Evolutionary conservation across 345 rosid genomes (phyloP).

Genomic region (Xanthoceras sorbifolium): DNA sequence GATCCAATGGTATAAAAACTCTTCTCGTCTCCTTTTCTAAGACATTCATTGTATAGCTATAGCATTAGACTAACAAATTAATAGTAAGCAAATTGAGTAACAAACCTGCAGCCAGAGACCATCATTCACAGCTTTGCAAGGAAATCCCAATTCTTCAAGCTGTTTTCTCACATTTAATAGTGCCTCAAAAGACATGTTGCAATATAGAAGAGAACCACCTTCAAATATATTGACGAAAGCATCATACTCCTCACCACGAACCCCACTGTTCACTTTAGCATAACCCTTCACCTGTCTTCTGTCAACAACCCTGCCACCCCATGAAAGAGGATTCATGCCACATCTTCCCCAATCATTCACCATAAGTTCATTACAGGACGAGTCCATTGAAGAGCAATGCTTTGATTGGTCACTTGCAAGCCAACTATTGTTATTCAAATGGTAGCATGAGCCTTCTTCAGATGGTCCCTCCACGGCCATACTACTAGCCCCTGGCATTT

Average conservation of each 20-base stretch:
- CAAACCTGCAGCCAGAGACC: slow-evolving; percentile 98
- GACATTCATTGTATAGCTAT: slow-evolving; percentile 1
- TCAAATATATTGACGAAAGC: slow-evolving; percentile 85
- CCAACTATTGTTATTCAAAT: slow-evolving; percentile 65
- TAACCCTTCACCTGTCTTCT: slow-evolving; percentile 58
- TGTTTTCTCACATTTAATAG: slow-evolving; percentile 88
- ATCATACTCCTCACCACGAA: slow-evolving; percentile 75
- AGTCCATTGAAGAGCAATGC: slow-evolving; percentile 58
- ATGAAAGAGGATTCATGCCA: slow-evolving; percentile 70
- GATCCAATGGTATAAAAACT: neutral
- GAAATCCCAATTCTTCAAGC: slow-evolving; percentile 94
- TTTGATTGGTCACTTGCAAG: slow-evolving; percentile 61
- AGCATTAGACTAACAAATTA: slow-evolving; percentile 12
- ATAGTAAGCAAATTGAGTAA: slow-evolving; percentile 25
- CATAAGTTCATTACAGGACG: slow-evolving; percentile 57
- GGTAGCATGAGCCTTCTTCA: slow-evolving; percentile 62
- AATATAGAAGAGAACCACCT: slow-evolving; percentile 89
- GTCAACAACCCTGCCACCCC: slow-evolving; percentile 99
- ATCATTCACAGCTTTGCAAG: slow-evolving; percentile 95
- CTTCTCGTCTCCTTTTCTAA: slow-evolving; percentile 5
- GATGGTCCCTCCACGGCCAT: slow-evolving; percentile 85
- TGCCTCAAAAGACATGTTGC: slow-evolving; percentile 94
- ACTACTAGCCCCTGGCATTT: slow-evolving; percentile 47
- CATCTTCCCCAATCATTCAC: slow-evolving; percentile 85
- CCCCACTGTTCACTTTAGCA: slow-evolving; percentile 61